Evolutionary conservation across 2,329 filamentous ascomycete genomes (phyloP).

Genomic region (Alternaria sp.): DNA sequence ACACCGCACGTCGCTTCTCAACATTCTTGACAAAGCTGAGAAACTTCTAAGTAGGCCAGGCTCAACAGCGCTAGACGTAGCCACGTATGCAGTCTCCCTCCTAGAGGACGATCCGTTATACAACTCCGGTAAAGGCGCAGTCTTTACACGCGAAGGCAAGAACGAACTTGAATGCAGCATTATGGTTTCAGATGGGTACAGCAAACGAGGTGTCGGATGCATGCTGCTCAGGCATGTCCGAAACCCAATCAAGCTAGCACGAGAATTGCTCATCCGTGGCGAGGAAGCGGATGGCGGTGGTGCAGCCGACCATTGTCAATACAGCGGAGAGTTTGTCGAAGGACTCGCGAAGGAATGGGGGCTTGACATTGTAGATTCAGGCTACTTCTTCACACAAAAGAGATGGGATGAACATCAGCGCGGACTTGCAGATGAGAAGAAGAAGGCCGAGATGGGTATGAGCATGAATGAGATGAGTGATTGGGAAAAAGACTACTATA

Average conservation of each 20-base stretch:
- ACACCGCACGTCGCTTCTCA: constrained; percentile 51
- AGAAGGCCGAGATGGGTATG: constrained; percentile 51
- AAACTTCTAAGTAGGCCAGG: constrained; percentile 37
- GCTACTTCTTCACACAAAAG: constrained; percentile 80
- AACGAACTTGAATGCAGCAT: constrained; percentile 88
- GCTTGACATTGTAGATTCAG: constrained; percentile 71
- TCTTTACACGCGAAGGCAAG: constrained; percentile 82
- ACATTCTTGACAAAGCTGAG: constrained; percentile 43
- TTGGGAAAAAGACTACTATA: constrained; percentile 70
- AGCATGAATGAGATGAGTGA: constrained; percentile 44
- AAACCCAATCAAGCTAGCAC: constrained; percentile 80
- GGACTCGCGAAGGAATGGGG: constrained; percentile 72
- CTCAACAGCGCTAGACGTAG: constrained; percentile 73
- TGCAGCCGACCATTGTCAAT: constrained; percentile 73
- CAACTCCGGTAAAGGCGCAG: constrained; percentile 84
- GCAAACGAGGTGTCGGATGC: constrained; percentile 80
- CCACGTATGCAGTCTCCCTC: constrained; percentile 75
- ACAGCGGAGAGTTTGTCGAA: constrained; percentile 75
- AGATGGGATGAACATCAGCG: constrained; percentile 80
- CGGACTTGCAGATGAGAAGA: constrained; percentile 60
- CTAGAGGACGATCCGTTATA: constrained; percentile 84
- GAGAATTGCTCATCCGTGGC: constrained; percentile 72
- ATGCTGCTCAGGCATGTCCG: constrained; percentile 77
- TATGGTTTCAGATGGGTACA: constrained; percentile 77
- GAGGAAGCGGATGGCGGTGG: constrained; percentile 67